phyloP scores from a whole-genome alignment of 495 filamentous ascomycete species.

The Aspergillus egyptiacus region DNA sequence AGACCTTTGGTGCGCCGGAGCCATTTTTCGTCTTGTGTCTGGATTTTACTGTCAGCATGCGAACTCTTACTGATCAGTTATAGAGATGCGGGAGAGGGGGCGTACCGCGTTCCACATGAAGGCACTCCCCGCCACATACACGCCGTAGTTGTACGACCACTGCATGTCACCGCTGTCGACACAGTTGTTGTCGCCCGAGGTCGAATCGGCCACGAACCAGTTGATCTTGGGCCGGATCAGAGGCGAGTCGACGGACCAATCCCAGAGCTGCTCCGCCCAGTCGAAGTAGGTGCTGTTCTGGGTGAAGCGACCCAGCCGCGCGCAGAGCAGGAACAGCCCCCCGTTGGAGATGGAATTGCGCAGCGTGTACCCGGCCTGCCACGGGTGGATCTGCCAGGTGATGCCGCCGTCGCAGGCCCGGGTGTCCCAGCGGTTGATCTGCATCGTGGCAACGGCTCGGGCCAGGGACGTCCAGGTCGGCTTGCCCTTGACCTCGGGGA shows the following conservation, averaged over 20 bases:
- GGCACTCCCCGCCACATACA: slow-evolving; percentile 59
- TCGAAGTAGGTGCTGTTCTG: slow-evolving; percentile 56
- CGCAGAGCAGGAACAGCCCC: slow-evolving; percentile 57
- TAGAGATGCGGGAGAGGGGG: slow-evolving; percentile 15
- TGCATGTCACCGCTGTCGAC: slow-evolving; percentile 50
- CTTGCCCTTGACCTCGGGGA: slow-evolving; percentile 38
- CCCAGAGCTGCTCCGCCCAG: slow-evolving; percentile 58
- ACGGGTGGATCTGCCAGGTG: slow-evolving; percentile 46
- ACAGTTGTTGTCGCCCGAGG: slow-evolving; percentile 47
- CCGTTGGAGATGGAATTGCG: slow-evolving; percentile 64
- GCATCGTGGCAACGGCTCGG: slow-evolving; percentile 67
- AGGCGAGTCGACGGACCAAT: slow-evolving; percentile 50
- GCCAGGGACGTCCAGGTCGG: slow-evolving; percentile 65
- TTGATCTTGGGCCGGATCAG: slow-evolving; percentile 42
- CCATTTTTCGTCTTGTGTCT: slow-evolving; percentile 53
- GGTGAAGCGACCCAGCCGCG: slow-evolving; percentile 59
- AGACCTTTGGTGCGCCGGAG: slow-evolving; percentile 46
- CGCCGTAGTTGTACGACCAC: slow-evolving; percentile 64
- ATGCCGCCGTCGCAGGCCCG: slow-evolving; percentile 41
- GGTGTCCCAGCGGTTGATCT: slow-evolving; percentile 45
- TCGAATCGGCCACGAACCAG: slow-evolving; percentile 55
- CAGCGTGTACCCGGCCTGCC: slow-evolving; percentile 49
- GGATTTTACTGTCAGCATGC: slow-evolving; percentile 14
- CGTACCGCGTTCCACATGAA: slow-evolving; percentile 58
- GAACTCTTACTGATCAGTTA: no score